phyloP scores from a whole-genome alignment of 495 filamentous ascomycete species.

The Xylaria acuta region DNA sequence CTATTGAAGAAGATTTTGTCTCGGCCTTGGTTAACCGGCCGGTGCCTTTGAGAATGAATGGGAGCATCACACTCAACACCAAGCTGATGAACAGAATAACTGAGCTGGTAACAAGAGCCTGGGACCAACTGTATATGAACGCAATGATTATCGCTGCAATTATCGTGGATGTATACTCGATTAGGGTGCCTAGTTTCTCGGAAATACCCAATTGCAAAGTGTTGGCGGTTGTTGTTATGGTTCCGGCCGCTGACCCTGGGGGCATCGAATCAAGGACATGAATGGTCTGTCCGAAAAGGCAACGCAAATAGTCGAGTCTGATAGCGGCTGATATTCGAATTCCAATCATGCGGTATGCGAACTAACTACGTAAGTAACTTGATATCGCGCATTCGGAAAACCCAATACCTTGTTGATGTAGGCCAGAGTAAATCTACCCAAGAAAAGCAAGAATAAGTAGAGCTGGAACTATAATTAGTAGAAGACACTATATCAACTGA shows the following conservation, averaged over 20 bases:
- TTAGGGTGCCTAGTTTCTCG: conserved; percentile 54
- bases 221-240: conserved; percentile 67
- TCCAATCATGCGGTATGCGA: conserved; percentile 55
- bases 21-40: conserved; percentile 47
- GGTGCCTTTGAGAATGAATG: conserved; percentile 64
- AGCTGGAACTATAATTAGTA: conserved; percentile 31
- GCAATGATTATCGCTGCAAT: conserved; percentile 55
- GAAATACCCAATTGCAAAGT: conserved; percentile 65
- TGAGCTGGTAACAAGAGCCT: conserved; percentile 63
- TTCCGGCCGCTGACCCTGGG: conserved; percentile 57
- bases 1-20: conserved; percentile 62
- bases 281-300: conserved; percentile 61
- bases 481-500: too few relatives aligned
- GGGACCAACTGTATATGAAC: conserved; percentile 62
- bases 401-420: conserved; percentile 53
- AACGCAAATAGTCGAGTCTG: conserved; percentile 58
- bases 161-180: conserved; percentile 52
- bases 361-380: conserved; percentile 35
- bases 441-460: conserved; percentile 49
- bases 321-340: conserved; percentile 59
- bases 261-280: conserved; percentile 65
- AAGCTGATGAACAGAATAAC: conserved; percentile 63
- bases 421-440: conserved; percentile 52
- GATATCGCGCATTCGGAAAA: neutral
- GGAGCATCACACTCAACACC: conserved; percentile 59